phyloP scores from a whole-genome alignment of 495 filamentous ascomycete species.

The Aspergillus bertholletiae region DNA sequence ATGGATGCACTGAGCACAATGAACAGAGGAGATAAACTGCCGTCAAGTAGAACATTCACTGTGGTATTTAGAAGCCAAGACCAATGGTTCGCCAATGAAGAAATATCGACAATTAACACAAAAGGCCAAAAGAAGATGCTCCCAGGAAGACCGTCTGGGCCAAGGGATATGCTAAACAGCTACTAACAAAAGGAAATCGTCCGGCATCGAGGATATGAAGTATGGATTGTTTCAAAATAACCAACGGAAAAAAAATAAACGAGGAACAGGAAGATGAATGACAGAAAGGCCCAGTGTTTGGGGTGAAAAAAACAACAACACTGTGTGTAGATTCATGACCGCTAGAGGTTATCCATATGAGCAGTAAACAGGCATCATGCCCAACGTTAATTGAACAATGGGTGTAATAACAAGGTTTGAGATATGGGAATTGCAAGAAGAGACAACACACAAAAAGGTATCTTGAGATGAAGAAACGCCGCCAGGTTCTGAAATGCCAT shows the following conservation, averaged over 20 bases:
- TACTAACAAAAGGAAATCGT: conserved; percentile 36
- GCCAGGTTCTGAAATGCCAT: conserved; percentile 44
- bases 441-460: conserved; percentile 42
- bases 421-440: conserved; percentile 13
- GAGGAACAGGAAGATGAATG: conserved; percentile 13
- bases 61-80: conserved; percentile 4
- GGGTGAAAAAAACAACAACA: neutral
- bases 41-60: conserved; percentile 7
- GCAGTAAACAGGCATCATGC: conserved; percentile 18
- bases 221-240: conserved; percentile 1
- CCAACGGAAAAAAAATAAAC: conserved; percentile 13
- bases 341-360: conserved; percentile 26
- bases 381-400: conserved; percentile 16
- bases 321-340: conserved; percentile 29
- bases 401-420: conserved; percentile 6
- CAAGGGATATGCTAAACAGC: conserved; percentile 18
- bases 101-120: conserved; percentile 20
- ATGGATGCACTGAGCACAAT: conserved; percentile 17
- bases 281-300: neutral
- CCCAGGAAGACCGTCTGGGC: conserved; percentile 1
- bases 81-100: conserved; percentile 10
- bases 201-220: conserved; percentile 19
- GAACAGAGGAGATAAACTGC: conserved; percentile 6
- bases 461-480: conserved; percentile 43
- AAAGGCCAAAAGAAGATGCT: conserved; percentile 13